Evolutionary conservation across 208 protist species (phyloP).

Genomic region (Leishmania tropica): DNA sequence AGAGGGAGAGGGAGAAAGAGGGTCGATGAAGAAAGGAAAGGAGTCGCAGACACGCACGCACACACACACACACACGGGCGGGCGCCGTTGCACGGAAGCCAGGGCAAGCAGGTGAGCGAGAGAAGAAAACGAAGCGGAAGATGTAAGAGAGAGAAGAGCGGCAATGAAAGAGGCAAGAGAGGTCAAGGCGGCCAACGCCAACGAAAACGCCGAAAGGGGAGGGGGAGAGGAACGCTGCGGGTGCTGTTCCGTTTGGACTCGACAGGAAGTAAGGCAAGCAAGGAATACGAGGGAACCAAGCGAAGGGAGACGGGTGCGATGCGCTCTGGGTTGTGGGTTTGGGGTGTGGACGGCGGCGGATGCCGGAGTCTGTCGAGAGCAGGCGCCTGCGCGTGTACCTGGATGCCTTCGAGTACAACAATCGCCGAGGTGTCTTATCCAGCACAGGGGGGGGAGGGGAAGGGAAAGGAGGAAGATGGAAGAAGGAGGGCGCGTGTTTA

Average conservation of each 20-base stretch:
- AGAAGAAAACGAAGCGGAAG: too few relatives aligned
- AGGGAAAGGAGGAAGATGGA: too few relatives aligned
- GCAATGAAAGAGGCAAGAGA: too few relatives aligned
- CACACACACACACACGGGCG: not conserved
- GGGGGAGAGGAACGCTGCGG: not conserved
- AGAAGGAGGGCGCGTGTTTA: too few relatives aligned
- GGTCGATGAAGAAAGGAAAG: not conserved
- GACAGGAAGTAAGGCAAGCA: not conserved
- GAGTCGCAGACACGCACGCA: not conserved
- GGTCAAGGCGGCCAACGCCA: not conserved
- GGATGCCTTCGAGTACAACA: not conserved
- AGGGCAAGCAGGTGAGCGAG: too few relatives aligned
- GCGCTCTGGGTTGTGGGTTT: not conserved
- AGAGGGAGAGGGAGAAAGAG: not conserved
- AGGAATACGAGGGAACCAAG: not conserved
- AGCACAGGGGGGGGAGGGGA: too few relatives aligned
- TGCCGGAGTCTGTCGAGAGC: not conserved
- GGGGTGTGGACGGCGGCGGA: not conserved
- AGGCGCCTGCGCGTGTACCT: not conserved
- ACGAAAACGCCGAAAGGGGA: not conserved
- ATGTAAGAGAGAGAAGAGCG: not conserved
- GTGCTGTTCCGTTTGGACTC: not conserved
- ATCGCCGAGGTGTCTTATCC: not conserved
- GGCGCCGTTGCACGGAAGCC: not conserved
- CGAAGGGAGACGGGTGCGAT: not conserved